phyloP scores from a whole-genome alignment of 108 stramenopile species.

The Aureococcus anophagefferens region DNA sequence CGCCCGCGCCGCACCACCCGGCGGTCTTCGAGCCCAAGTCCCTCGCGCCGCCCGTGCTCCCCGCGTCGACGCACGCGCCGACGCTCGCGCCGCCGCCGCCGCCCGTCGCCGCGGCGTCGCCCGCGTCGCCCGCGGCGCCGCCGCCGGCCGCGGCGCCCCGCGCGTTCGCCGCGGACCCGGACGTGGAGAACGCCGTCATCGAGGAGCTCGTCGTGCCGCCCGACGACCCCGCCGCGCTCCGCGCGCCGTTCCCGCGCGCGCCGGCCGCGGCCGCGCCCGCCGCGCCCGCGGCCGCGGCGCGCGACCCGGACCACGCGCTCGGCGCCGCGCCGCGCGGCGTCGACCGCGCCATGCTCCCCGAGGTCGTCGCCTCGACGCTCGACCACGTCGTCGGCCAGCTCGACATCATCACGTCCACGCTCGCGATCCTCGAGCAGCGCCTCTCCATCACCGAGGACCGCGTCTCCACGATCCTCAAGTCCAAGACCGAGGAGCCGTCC shows the following conservation, averaged over 20 bases:
- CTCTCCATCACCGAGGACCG: constrained; percentile 24
- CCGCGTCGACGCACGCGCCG: neutral
- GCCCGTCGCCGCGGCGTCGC: neutral
- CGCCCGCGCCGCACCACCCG: neutral
- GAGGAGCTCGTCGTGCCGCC: too few relatives aligned
- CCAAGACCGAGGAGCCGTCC: too few relatives aligned
- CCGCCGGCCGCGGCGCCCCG: neutral
- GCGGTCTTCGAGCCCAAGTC: too few relatives aligned
- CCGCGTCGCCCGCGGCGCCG: neutral
- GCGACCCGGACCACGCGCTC: neutral
- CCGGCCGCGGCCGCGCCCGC: neutral
- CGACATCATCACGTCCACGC: constrained; percentile 27
- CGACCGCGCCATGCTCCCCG: constrained; percentile 20
- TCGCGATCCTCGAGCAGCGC: constrained; percentile 26
- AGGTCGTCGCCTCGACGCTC: constrained; percentile 30
- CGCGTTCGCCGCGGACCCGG: neutral
- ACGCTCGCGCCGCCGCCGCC: too few relatives aligned
- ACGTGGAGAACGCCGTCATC: neutral
- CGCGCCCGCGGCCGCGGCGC: neutral
- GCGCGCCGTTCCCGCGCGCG: too few relatives aligned
- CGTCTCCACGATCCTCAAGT: constrained; percentile 1
- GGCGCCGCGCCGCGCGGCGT: neutral
- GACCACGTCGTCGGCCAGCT: constrained; percentile 41
- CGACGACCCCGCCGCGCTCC: too few relatives aligned
- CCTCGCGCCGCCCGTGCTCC: neutral